Evolutionary conservation across 2,329 filamentous ascomycete genomes (phyloP).

Genomic region (Apiospora rasikravindrae): DNA sequence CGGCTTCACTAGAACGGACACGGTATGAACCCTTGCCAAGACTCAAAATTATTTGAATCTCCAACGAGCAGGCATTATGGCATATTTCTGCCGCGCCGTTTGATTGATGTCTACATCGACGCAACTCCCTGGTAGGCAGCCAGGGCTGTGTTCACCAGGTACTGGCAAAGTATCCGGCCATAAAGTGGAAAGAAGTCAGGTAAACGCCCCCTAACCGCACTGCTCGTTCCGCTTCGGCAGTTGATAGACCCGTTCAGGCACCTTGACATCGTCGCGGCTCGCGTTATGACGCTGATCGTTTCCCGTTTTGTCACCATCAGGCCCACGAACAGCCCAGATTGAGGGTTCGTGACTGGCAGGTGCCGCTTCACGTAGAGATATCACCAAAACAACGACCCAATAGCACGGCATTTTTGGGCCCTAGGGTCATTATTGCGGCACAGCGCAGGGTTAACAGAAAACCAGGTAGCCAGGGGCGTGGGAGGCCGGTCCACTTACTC

Average conservation of each 20-base stretch:
- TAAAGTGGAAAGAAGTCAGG: background rate
- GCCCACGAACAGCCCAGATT: background rate
- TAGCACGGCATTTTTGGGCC: background rate
- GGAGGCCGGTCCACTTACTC: background rate
- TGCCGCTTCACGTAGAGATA: background rate
- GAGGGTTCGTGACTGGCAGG: background rate
- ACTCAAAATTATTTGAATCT: background rate
- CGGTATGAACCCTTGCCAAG: constrained; percentile 6
- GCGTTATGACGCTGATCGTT: background rate
- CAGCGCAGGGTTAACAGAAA: background rate
- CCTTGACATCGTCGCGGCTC: background rate
- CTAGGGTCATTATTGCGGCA: background rate
- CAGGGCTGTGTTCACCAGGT: background rate
- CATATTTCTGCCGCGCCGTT: background rate
- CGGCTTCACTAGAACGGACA: constrained; percentile 5
- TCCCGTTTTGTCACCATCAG: background rate
- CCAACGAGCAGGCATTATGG: constrained; percentile 2
- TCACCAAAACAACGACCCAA: background rate
- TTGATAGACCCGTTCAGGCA: background rate
- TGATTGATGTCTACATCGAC: background rate
- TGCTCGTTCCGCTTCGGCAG: background rate
- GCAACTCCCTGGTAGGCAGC: background rate
- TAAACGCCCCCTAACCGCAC: background rate
- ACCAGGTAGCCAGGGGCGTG: background rate
- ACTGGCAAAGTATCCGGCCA: background rate